phyloP scores from a whole-genome alignment of 140 eudicot species.

The Erigeron philadelphicus region DNA sequence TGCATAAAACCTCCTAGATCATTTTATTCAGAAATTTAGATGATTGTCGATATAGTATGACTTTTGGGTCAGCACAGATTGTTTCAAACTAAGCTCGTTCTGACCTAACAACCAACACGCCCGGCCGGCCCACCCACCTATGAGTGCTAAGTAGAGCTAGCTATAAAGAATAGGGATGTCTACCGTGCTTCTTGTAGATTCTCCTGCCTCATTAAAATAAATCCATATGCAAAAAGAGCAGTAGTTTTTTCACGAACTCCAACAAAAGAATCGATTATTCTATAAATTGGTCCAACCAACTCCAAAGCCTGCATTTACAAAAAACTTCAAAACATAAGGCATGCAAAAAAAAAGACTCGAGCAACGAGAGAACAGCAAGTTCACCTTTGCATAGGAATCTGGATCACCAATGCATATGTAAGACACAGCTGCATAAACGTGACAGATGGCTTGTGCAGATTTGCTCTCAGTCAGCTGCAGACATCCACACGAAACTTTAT shows the following conservation, averaged over 20 bases:
- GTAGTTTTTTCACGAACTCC: conserved; percentile 87
- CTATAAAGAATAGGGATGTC: conserved; percentile 8
- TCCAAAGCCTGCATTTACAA: conserved; percentile 66
- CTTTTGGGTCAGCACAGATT: not conserved
- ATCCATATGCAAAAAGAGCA: conserved; percentile 80
- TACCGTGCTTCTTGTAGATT: conserved; percentile 96
- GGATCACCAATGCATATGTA: conserved; percentile 87
- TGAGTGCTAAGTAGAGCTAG: conserved; percentile 5
- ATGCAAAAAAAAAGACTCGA: not conserved
- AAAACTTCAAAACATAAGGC: not conserved
- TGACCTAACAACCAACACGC: not conserved
- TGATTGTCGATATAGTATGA: not conserved
- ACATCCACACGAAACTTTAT: not conserved
- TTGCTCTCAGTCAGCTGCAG: conserved; percentile 81
- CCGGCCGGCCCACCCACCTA: not conserved
- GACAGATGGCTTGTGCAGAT: conserved; percentile 81
- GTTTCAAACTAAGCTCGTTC: not conserved
- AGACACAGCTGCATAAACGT: conserved; percentile 85
- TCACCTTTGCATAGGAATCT: conserved; percentile 83
- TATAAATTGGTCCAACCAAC: conserved; percentile 76
- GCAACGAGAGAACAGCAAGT: conserved; percentile 16
- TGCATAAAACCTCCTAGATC: conserved; percentile 3
- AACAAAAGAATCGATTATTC: conserved; percentile 69
- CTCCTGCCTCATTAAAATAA: conserved; percentile 81
- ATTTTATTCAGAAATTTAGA: not conserved